phyloP scores from a whole-genome alignment of 164 flowering plant species.

The Berberis thunbergii region DNA sequence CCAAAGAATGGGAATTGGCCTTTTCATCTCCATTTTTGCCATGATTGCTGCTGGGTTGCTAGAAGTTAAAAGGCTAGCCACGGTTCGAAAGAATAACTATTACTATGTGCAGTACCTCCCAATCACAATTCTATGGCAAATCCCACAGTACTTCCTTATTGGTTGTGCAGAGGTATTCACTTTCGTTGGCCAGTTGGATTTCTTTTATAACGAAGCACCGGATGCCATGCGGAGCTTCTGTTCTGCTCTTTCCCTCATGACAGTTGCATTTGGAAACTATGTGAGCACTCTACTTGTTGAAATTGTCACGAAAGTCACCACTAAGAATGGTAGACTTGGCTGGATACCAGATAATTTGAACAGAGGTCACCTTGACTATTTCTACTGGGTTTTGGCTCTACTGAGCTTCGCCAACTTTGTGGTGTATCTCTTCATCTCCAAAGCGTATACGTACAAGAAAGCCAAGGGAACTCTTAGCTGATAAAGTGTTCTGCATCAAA shows the following conservation, averaged over 20 bases:
- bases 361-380: conserved; percentile 38
- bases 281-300: conserved; percentile 32
- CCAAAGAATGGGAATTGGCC: conserved; percentile 38
- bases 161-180: conserved; percentile 49
- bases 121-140: conserved; percentile 35
- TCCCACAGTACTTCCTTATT: conserved; percentile 43
- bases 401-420: conserved; percentile 30
- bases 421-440: conserved; percentile 26
- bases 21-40: conserved; percentile 25
- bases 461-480: neutral
- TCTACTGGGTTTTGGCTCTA: conserved; percentile 35
- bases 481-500: too few relatives aligned
- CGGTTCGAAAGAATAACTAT: conserved; percentile 22
- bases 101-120: conserved; percentile 22
- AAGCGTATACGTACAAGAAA: conserved; percentile 35
- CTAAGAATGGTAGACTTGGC: conserved; percentile 29
- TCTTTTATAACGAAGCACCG: conserved; percentile 48
- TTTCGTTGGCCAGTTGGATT: conserved; percentile 43
- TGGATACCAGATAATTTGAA: conserved; percentile 53
- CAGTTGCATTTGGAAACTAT: conserved; percentile 35
- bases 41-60: conserved; percentile 27
- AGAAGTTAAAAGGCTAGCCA: conserved; percentile 23
- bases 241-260: conserved; percentile 35
- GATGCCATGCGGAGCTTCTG: conserved; percentile 50
- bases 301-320: conserved; percentile 23